Percentiles rank a stretch among this genome's conserved stretches.
phyloP scores from a whole-genome alignment of 345 rosid genomes.

The Heritiera fomes region DNA sequence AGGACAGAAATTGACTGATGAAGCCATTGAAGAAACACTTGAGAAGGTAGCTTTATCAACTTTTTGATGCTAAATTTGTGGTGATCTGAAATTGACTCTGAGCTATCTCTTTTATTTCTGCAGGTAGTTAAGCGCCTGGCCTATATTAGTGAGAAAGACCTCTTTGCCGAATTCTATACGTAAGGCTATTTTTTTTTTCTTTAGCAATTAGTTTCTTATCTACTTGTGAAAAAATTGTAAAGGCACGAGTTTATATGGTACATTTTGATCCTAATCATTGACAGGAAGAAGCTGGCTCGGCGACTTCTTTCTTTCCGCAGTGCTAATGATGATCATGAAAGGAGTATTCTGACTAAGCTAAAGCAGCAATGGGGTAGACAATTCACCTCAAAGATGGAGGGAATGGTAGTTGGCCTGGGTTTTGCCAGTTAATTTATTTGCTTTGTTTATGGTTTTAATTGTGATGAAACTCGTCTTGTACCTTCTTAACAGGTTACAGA shows the following conservation, averaged over 20 bases:
- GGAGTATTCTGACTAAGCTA: conserved; percentile 58
- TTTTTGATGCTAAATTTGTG: not conserved
- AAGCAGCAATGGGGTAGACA: conserved; percentile 67
- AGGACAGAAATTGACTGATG: conserved; percentile 69
- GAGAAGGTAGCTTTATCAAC: conserved; percentile 49
- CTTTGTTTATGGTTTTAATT: not conserved
- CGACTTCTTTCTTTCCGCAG: conserved; percentile 58
- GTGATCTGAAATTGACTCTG: conserved; percentile 6
- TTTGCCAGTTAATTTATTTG: not conserved
- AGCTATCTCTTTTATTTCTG: conserved; percentile 24
- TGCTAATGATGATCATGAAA: conserved; percentile 63
- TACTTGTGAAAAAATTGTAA: not conserved
- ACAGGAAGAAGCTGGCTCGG: conserved; percentile 73
- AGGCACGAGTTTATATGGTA: not conserved
- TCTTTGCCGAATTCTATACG: conserved; percentile 45
- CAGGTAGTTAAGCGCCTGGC: conserved; percentile 86
- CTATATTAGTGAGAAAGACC: conserved; percentile 44
- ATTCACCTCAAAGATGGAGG: conserved; percentile 76
- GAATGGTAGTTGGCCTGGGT: conserved; percentile 46
- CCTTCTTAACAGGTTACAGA: conserved; percentile 56
- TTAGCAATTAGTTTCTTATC: not conserved
- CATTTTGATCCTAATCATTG: not conserved
- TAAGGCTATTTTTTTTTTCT: not conserved
- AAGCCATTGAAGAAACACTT: conserved; percentile 63
- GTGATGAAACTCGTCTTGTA: not conserved